Evolutionary conservation across 2,329 filamentous ascomycete species (phyloP), one percentile per base, ranked within the genome.

Genomic region (Nannizziopsis barbatae): DNA sequence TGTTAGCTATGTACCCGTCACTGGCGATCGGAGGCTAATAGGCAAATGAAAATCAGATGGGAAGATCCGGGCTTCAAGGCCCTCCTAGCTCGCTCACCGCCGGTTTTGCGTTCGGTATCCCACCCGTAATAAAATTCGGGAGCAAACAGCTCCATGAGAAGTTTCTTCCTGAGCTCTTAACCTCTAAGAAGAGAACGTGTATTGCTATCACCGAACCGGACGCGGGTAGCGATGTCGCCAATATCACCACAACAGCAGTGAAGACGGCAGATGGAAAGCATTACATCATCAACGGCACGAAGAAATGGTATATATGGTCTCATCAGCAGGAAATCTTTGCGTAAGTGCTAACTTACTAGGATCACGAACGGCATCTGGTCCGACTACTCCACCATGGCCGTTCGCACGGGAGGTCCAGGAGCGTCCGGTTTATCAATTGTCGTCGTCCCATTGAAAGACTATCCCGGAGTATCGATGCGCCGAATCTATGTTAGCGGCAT

Each of bases 181-280:
- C 73, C 0, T 81, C 81, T 5, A 74, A 73, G 59, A 85, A 80
- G 65, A 71, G 83, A 37, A 72, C 73, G 11, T 88, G 84, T 58
- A 86, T 89, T 55, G 84, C 84, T 8, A 86, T 89, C 57, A 89
- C 84, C 0, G 84, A 89, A 60, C 84, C 84, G 0, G 79, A 78
- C 45, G 83, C 83, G 0, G 84, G 84, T 0, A 80, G 75, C 45
- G 84, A 88, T 60, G 84, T 88, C 1, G 81, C 82, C 5, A 83
- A 81, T 57, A 83, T 87, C 54, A 73, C 74, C 3, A 86, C 83
- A 0, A 83, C 78, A 0, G 84, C 83, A 1, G 69, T 64, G 3
- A 81, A 79, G 62, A 75, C 71, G 5, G 59, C 69, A 0, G 79
- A 83, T 58, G 82, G 83, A 9, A 80, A 79, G 60, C 68, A 77